These are phyloP conservation scores for Inga oerstediana DNA, from an alignment of 306 rosid genomes.

Conservation along the genomic window DNA sequence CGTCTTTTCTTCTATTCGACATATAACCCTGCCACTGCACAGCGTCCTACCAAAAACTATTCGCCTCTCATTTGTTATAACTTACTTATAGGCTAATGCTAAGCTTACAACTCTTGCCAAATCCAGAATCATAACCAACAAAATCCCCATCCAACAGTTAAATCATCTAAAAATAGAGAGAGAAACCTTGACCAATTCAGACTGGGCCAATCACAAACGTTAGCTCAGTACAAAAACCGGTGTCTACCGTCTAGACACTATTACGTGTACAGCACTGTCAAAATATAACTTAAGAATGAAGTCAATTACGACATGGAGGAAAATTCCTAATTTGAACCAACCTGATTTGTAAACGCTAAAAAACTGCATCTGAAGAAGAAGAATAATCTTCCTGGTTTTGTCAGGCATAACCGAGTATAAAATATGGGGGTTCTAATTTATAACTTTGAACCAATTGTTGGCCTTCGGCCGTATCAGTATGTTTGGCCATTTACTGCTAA, in stretches of 20 bases:
- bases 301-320: slow-evolving; percentile 32
- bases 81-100: neutral
- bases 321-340: slow-evolving; percentile 20
- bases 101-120: neutral
- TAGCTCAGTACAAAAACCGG: slow-evolving; percentile 24
- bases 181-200: neutral
- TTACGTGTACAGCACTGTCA: slow-evolving; percentile 28
- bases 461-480: slow-evolving; percentile 9
- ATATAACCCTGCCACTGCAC: no score
- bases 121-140: neutral
- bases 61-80: no score
- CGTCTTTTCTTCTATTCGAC: no score
- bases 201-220: neutral
- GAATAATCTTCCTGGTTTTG: slow-evolving; percentile 16
- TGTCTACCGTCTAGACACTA: slow-evolving; percentile 16
- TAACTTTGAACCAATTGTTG: slow-evolving; percentile 30
- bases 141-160: neutral
- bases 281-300: slow-evolving; percentile 38
- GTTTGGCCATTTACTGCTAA: slow-evolving; percentile 28
- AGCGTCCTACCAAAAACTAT: no score
- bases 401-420: slow-evolving; percentile 1
- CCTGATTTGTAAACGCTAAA: slow-evolving; percentile 29
- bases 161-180: neutral
- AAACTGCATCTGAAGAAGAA: slow-evolving; percentile 33
- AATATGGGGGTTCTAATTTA: slow-evolving; percentile 15